Evolutionary conservation across 352 stramenopile genomes (phyloP).

Genomic region (Pythium utonaiense): DNA sequence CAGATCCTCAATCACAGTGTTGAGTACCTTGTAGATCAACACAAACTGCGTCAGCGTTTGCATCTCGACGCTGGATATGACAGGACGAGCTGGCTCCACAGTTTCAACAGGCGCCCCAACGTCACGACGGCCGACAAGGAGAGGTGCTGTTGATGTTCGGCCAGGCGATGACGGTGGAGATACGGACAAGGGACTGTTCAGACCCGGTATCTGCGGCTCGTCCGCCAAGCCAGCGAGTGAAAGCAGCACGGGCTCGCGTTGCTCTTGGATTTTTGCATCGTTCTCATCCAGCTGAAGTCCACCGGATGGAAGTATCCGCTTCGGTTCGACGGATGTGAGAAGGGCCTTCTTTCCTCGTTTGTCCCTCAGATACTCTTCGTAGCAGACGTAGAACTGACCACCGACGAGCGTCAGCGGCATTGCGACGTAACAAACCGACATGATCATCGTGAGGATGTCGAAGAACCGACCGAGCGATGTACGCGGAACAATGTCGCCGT

Average conservation of each 20-base stretch:
- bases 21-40: conserved; percentile 37
- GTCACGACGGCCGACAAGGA: conserved; percentile 5
- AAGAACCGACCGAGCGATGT: conserved; percentile 72
- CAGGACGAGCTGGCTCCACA: background rate
- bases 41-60: conserved; percentile 46
- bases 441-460: conserved; percentile 50
- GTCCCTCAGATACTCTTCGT: conserved; percentile 39
- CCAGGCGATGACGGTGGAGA: background rate
- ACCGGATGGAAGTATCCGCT: background rate
- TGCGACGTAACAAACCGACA: conserved; percentile 65
- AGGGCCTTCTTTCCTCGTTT: conserved; percentile 22
- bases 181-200: conserved; percentile 6
- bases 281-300: background rate
- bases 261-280: background rate
- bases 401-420: conserved; percentile 80
- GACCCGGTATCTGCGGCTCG: conserved; percentile 12
- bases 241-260: conserved; percentile 6
- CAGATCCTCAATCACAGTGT: conserved; percentile 44
- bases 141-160: background rate
- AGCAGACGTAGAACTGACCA: conserved; percentile 67
- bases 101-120: background rate
- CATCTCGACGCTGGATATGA: conserved; percentile 22
- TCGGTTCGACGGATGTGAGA: conserved; percentile 9
- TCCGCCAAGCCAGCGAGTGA: conserved; percentile 4
- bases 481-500: conserved; percentile 58